Conservation (phyloP, 2,329 filamentous ascomycete species). For the Epichloe sibirici region DNA sequence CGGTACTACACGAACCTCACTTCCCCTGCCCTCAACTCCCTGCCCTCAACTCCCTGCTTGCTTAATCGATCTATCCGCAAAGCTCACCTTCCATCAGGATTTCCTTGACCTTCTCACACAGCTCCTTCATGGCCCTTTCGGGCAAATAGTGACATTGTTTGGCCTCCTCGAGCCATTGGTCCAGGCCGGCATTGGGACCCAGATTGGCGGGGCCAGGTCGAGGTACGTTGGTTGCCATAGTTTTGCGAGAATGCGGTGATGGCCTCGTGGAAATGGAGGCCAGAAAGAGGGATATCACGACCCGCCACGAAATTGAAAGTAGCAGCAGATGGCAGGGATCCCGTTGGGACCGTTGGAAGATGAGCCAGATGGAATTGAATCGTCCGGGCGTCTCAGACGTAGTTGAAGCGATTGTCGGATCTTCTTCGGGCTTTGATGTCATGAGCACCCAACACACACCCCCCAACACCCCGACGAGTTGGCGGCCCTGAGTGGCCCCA, state of each 20-base stretch:
- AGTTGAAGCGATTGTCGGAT: slow-evolving; percentile 14
- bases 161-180: slow-evolving; percentile 94
- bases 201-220: slow-evolving; percentile 85
- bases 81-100: slow-evolving; percentile 86
- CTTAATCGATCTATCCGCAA: not conserved
- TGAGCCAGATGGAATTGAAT: not conserved
- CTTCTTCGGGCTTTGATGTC: slow-evolving; percentile 15
- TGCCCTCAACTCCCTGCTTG: not conserved
- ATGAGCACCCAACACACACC: not conserved
- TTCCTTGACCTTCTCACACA: slow-evolving; percentile 98
- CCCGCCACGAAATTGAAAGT: slow-evolving; percentile 11
- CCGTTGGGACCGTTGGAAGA: slow-evolving; percentile 1
- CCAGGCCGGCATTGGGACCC: slow-evolving; percentile 69
- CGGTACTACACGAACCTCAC: not conserved
- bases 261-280: slow-evolving; percentile 12
- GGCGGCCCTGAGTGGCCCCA: no score
- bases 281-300: slow-evolving; percentile 8
- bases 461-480: no score
- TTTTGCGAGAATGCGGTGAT: slow-evolving; percentile 10
- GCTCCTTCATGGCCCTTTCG: slow-evolving; percentile 93
- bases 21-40: not conserved
- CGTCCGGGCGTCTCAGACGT: not conserved
- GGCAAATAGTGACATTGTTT: slow-evolving; percentile 97
- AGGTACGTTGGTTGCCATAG: slow-evolving; percentile 47
- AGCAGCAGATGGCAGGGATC: slow-evolving; percentile 11